phyloP scores from a whole-genome alignment of 768 basidiomycete genomes.

The Cystoderma amianthinum region DNA sequence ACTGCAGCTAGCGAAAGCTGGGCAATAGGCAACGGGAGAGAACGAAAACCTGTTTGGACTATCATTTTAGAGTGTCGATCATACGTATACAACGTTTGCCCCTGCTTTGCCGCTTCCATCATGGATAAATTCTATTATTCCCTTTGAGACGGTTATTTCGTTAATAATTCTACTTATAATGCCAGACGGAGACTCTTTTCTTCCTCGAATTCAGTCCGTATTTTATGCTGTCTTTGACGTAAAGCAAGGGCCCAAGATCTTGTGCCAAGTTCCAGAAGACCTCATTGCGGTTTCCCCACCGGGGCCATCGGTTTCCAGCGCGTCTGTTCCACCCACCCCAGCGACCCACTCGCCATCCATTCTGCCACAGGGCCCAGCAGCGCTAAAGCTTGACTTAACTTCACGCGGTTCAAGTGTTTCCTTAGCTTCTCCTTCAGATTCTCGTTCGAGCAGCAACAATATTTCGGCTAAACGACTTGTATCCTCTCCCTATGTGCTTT shows the following conservation, averaged over 20 bases:
- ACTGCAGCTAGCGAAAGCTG: conserved; percentile 78
- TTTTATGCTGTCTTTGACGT: conserved; percentile 95
- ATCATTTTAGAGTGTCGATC: conserved; percentile 9
- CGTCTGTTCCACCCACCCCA: conserved; percentile 32
- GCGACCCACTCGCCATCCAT: conserved; percentile 23
- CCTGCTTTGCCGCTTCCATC: too few species aligned
- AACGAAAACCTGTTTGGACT: conserved; percentile 40
- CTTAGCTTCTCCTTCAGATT: conserved; percentile 36
- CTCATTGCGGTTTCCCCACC: conserved; percentile 52
- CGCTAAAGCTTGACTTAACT: conserved; percentile 19
- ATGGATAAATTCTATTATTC: too few species aligned
- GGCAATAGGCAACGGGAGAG: conserved; percentile 50
- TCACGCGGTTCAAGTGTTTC: conserved; percentile 50
- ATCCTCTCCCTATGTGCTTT: conserved; percentile 52
- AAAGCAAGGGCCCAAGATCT: conserved; percentile 78
- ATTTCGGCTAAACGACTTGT: conserved; percentile 41
- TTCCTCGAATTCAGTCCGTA: conserved; percentile 76
- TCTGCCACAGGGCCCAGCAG: conserved; percentile 10
- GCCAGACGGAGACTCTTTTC: conserved; percentile 57
- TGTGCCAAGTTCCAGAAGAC: conserved; percentile 91
- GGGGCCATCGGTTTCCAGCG: conserved; percentile 15
- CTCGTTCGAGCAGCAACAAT: conserved; percentile 31
- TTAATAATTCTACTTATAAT: conserved; percentile 12
- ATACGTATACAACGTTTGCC: neutral
- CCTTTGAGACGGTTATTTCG: neutral